A percentile compares a stretch with the other conserved stretches of the same genome.
These are phyloP conservation scores for Boletellus deceptivus DNA, from an alignment of 1,284 basidiomycete species.

Conservation along the genomic window DNA sequence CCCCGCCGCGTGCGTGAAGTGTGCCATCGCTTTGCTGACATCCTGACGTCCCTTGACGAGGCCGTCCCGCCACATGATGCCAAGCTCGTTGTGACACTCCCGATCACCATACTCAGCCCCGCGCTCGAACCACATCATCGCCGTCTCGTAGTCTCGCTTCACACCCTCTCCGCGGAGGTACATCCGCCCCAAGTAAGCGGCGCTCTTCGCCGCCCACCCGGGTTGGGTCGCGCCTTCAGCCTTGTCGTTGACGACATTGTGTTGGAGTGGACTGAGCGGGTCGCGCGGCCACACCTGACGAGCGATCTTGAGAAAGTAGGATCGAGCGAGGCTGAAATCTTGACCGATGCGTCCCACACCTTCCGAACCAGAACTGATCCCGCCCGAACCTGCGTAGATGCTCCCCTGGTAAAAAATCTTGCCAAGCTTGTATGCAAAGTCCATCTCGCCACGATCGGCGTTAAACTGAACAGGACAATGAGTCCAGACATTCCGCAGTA, in stretches of 20 bases:
- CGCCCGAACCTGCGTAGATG: constrained; percentile 71
- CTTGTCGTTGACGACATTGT: constrained; percentile 37
- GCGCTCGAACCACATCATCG: constrained; percentile 89
- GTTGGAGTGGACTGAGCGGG: constrained; percentile 51
- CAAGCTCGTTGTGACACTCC: constrained; percentile 87
- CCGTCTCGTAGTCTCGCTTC: constrained; percentile 70
- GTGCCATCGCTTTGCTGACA: constrained; percentile 60
- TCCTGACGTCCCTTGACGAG: constrained; percentile 67
- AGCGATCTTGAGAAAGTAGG: constrained; percentile 82
- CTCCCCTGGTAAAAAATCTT: constrained; percentile 94
- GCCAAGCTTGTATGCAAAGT: constrained; percentile 85
- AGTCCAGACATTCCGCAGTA: neutral
- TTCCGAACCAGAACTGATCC: constrained; percentile 81
- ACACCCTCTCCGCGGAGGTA: constrained; percentile 92
- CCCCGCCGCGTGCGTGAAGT: constrained; percentile 81
- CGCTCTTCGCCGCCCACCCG: constrained; percentile 73
- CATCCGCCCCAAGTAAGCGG: constrained; percentile 90
- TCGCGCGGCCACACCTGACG: constrained; percentile 83
- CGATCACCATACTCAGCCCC: constrained; percentile 81
- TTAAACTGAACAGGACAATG: constrained; percentile 64
- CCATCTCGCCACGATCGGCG: constrained; percentile 83
- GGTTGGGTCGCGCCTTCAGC: constrained; percentile 59
- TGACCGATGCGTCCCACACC: constrained; percentile 79
- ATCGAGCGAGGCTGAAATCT: constrained; percentile 70
- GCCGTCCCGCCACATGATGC: constrained; percentile 91